Base-by-base conservation (phyloP, 352 stramenopile genomes). In the Globisporangium paroecandrum region DNA sequence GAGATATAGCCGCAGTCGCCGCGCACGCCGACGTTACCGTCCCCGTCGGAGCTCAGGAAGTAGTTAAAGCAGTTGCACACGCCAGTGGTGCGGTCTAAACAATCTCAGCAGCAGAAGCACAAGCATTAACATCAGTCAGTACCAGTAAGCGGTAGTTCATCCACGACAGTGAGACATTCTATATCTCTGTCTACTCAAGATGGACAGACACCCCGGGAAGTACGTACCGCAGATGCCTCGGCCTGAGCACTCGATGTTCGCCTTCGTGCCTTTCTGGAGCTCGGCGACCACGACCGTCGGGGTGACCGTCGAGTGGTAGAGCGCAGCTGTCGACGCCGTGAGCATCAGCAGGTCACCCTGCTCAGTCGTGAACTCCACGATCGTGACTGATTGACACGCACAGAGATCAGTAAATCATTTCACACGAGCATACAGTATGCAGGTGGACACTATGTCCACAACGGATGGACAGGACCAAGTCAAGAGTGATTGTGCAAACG, bases 1-100 rank as follows among this genome's bases (percentile, higher is more conserved):
- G 87, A 83, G 15, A 88, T 71, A 71, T 95, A 97, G 12, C 94
- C 92, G 73, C 95, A 98, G 74, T 99, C 94, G 47, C 94, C 95
- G 22, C 92, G 82, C 36, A 78, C 81, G 18, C 93, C 93, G 29
- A 83, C 66, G 41, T 83, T 86, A 18, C 89, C 92, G 59, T 77
- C 74, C 32, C 88, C 86, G 47, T 95, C 81, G 4, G 83, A 93
- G 71, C 78, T 89, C 47, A 87, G 68, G 73, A 90, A 95, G 63
- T 86, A 86, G 57, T 80, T 68, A 71, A 84, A 95, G 74, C 88
- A 95, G 51, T 73, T 69, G 69, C 88, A 95, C 41, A 81, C 62
- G 12, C 86, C 88, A 0, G 68, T 89, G 12, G 71, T 59, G 53
- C 86, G 82, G 66, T 96, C 82, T 93, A 58, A 7, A 51, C 10